These are phyloP conservation scores for Fusarium tjaetaba DNA, from an alignment of 2,329 filamentous ascomycete species.

Conservation along the genomic window DNA sequence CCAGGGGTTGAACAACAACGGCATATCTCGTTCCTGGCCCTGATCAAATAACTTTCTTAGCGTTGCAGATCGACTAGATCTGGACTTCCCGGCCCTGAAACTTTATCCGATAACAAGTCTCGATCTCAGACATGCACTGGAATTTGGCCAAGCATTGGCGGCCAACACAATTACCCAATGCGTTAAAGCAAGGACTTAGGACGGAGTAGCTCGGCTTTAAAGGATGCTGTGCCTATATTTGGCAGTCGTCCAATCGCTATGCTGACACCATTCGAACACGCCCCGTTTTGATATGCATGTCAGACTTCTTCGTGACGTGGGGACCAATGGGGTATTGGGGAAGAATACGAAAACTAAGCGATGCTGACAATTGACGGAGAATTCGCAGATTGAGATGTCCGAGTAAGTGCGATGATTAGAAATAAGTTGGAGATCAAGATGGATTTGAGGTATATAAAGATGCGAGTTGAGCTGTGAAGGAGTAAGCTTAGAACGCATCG, in stretches of 20 bases:
- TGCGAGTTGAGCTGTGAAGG: fast-evolving
- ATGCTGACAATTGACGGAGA: constrained; percentile 10
- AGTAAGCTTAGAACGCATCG: fast-evolving
- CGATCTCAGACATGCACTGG: constrained; percentile 4
- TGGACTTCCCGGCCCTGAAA: constrained; percentile 4
- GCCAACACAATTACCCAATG: neutral
- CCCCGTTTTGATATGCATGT: neutral
- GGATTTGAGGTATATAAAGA: neutral
- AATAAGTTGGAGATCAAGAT: neutral
- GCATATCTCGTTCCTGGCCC: constrained; percentile 14
- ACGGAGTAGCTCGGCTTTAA: neutral
- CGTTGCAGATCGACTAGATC: neutral
- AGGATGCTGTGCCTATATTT: neutral
- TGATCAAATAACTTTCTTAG: neutral
- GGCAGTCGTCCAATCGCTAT: neutral
- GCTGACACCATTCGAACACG: neutral
- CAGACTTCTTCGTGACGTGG: neutral
- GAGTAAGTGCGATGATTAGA: neutral
- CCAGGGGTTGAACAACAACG: neutral
- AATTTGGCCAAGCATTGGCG: constrained; percentile 18
- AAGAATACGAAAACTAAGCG: neutral
- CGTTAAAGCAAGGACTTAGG: neutral
- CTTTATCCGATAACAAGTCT: neutral
- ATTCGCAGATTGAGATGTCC: neutral
- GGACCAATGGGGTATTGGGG: neutral